Evolutionary conservation across 176 grass and related monocot species (phyloP).

Genomic region (Calamus simplicifolius): DNA sequence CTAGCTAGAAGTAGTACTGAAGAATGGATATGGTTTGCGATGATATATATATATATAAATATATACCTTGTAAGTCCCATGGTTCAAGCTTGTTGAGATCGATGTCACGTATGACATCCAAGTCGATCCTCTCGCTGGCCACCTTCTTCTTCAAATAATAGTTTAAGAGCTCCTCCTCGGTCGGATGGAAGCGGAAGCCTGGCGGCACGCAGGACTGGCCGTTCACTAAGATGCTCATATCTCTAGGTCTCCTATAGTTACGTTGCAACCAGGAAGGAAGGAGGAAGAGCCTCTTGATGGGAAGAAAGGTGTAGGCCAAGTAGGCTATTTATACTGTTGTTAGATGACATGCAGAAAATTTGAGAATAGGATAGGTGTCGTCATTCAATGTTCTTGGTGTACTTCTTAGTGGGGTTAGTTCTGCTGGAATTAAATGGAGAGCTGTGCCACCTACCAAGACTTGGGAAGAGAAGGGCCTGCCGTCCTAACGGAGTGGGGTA

Average conservation of each 20-base stretch:
- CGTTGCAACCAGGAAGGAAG: too few species aligned
- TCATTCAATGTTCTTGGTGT: too few species aligned
- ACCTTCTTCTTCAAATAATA: conserved; percentile 97
- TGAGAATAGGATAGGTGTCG: too few species aligned
- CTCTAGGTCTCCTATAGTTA: too few species aligned
- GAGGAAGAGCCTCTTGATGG: too few species aligned
- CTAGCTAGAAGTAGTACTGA: too few species aligned
- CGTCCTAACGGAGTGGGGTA: too few species aligned
- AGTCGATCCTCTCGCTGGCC: conserved; percentile 57
- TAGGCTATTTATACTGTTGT: too few species aligned
- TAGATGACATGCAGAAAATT: too few species aligned
- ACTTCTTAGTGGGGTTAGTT: conserved; percentile 57
- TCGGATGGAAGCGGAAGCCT: conserved; percentile 91
- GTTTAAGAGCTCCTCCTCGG: conserved; percentile 82
- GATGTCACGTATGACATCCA: conserved; percentile 81
- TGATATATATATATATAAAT: too few species aligned
- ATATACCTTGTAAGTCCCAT: conserved; percentile 87
- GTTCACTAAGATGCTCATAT: conserved; percentile 89
- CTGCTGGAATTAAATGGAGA: conserved; percentile 42
- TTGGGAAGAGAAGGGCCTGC: not conserved
- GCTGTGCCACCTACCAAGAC: conserved; percentile 63
- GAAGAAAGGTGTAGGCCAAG: too few species aligned
- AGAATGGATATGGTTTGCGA: not conserved
- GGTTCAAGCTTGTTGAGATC: conserved; percentile 96
- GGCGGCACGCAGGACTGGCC: conserved; percentile 77